phyloP scores from a whole-genome alignment of 108 stramenopile species.

The Pseudonitzschia pungens region DNA sequence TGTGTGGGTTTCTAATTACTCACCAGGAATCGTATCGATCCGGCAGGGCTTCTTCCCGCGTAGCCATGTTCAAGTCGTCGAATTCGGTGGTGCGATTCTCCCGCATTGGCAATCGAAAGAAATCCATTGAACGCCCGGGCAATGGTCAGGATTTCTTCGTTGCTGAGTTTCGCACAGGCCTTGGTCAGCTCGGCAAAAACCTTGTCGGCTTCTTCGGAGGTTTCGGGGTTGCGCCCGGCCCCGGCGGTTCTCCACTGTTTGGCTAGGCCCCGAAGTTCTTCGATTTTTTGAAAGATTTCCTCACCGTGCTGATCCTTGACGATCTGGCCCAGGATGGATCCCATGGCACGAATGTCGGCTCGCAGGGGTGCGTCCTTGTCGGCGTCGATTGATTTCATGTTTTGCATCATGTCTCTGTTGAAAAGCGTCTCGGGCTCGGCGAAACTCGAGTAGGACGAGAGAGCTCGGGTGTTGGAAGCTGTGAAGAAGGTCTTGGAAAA shows the following conservation, averaged over 20 bases:
- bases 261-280: slow-evolving; percentile 62
- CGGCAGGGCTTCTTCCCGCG: slow-evolving; percentile 16
- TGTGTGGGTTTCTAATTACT: neutral
- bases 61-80: slow-evolving; percentile 44
- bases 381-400: neutral
- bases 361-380: slow-evolving; percentile 55
- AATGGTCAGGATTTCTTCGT: slow-evolving; percentile 64
- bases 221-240: slow-evolving; percentile 36
- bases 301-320: slow-evolving; percentile 62
- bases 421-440: slow-evolving; percentile 17
- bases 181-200: slow-evolving; percentile 51
- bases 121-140: slow-evolving; percentile 81
- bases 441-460: slow-evolving; percentile 5
- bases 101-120: slow-evolving; percentile 84
- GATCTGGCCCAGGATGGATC: slow-evolving; percentile 66
- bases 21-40: slow-evolving; percentile 21
- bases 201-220: slow-evolving; percentile 32
- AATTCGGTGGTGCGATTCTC: slow-evolving; percentile 79
- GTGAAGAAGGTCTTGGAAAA: neutral
- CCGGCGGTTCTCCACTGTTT: slow-evolving; percentile 55
- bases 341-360: slow-evolving; percentile 81
- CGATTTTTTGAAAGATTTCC: slow-evolving; percentile 67
- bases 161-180: slow-evolving; percentile 41
- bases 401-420: slow-evolving; percentile 1
- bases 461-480: neutral